These are phyloP conservation scores for Thielaviopsis musarum DNA, from an alignment of 2,329 filamentous ascomycete genomes.

Conservation along the genomic window DNA sequence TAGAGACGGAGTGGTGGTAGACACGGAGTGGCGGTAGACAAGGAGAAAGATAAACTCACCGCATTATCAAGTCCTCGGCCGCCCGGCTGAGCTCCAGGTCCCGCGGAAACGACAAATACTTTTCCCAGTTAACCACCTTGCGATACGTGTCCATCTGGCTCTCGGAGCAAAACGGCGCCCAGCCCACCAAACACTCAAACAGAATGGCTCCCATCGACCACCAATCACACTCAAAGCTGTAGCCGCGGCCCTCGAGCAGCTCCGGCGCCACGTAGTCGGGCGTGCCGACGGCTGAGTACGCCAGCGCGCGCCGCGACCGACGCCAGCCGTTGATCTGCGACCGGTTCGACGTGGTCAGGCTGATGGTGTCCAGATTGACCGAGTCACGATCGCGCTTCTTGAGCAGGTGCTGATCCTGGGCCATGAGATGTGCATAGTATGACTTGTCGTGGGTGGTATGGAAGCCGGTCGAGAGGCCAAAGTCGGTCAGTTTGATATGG, in stretches of 20 bases:
- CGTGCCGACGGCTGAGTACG: slow-evolving; percentile 94
- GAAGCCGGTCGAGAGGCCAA: slow-evolving; percentile 93
- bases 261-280: slow-evolving; percentile 98
- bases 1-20: neutral
- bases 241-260: slow-evolving; percentile 92
- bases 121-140: slow-evolving; percentile 97
- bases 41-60: slow-evolving; percentile 36
- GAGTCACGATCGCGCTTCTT: slow-evolving; percentile 67
- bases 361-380: slow-evolving; percentile 93
- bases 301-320: slow-evolving; percentile 86
- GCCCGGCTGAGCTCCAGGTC: slow-evolving; percentile 79
- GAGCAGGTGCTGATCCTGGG: slow-evolving; percentile 54
- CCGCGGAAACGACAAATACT: slow-evolving; percentile 90
- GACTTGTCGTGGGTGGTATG: slow-evolving; percentile 96
- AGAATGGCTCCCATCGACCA: slow-evolving; percentile 98
- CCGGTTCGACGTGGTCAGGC: slow-evolving; percentile 92
- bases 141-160: slow-evolving; percentile 95
- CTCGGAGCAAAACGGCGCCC: slow-evolving; percentile 97
- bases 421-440: slow-evolving; percentile 88
- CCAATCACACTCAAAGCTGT: slow-evolving; percentile 96
- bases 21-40: slow-evolving; percentile 34
- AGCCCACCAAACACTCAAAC: slow-evolving; percentile 97
- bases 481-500: slow-evolving; percentile 96
- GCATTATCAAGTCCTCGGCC: slow-evolving; percentile 82
- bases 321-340: slow-evolving; percentile 98